Base-by-base conservation (phyloP, 148 eudicot genomes). In the Drosera capensis region DNA sequence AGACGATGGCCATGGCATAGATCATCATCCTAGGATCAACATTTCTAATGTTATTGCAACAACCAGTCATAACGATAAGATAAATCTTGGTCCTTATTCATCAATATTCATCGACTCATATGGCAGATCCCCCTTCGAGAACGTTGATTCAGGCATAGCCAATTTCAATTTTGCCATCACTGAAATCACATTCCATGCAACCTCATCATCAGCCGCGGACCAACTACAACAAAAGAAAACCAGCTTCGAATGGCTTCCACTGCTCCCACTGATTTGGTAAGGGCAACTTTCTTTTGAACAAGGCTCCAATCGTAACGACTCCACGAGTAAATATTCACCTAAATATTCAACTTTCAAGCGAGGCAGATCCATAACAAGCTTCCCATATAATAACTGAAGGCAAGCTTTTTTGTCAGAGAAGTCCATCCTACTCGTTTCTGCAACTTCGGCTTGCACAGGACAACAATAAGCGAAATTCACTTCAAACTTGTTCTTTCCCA, bases 171-270 rank as follows among this genome's bases (percentile, higher is more conserved):
- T 59, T 64, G 59, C 62, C 59, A 78, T 31, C 9, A 43, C 26
- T 7, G 77, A 65, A 21, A 71, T 68, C 45, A 74, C 44, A 49
- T 60, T 66, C 75, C 86, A 57, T 22, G 80, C 86, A 57, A 65
- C 57, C 19, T 68, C 46, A 49, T 78, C 63, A 40, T 78, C 86
- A 18, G 56, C 70, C 22, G 22, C 25, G 9, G 66, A 57, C 86
- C 86, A 78, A 20, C 55, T 47, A 54, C 80, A 78, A 55, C 86
- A 74, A 51, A 68, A 63, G 45, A 47, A 50, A 8, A 47, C 47
- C 5, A 47, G 40, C 9, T 70, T 55, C 14, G 59, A 51, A 7
- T 5, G 30, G 30, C 21, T 25, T 0, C 23, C 24, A 44, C n/a
- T 24, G 16, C 17, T 56, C 14, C 5, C 55, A 0, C 17, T 23